These are phyloP conservation scores for Fusarium sp. DNA, from an alignment of 2,329 filamentous ascomycete genomes.

Conservation along the genomic window DNA sequence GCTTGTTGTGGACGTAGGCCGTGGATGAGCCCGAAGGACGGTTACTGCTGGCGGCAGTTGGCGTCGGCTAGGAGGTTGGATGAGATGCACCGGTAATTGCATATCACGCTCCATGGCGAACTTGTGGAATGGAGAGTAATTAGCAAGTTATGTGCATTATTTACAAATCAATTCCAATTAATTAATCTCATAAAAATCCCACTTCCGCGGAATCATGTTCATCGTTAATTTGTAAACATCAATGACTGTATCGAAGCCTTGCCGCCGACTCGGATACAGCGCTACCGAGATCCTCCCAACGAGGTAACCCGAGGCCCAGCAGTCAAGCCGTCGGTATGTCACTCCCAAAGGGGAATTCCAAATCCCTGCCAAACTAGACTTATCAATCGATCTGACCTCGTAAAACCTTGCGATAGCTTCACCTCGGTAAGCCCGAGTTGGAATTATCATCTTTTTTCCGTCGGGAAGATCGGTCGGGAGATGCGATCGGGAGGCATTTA, in stretches of 20 bases:
- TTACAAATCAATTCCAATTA: background rate
- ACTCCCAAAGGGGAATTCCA: background rate
- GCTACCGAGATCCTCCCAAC: conserved; percentile 14
- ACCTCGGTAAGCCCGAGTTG: conserved; percentile 1
- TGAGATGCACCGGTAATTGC: conserved; percentile 8
- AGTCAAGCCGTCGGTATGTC: background rate
- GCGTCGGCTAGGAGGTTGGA: conserved; percentile 17
- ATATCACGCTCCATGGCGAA: background rate
- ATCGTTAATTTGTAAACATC: background rate
- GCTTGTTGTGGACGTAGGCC: background rate
- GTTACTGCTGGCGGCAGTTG: conserved; percentile 33
- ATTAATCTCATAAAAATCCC: background rate
- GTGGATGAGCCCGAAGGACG: background rate
- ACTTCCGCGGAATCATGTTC: background rate
- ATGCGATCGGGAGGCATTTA: background rate
- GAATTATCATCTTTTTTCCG: background rate
- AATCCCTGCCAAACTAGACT: background rate
- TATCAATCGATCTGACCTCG: background rate
- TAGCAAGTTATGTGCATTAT: background rate
- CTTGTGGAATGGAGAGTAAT: background rate
- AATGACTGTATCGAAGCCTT: background rate
- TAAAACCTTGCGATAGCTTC: background rate
- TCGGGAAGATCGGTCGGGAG: background rate
- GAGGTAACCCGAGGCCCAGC: conserved; percentile 26
- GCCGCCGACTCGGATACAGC: background rate